Conservation (phyloP, 306 rosid species). For the Hylodesmum podocarpum region DNA sequence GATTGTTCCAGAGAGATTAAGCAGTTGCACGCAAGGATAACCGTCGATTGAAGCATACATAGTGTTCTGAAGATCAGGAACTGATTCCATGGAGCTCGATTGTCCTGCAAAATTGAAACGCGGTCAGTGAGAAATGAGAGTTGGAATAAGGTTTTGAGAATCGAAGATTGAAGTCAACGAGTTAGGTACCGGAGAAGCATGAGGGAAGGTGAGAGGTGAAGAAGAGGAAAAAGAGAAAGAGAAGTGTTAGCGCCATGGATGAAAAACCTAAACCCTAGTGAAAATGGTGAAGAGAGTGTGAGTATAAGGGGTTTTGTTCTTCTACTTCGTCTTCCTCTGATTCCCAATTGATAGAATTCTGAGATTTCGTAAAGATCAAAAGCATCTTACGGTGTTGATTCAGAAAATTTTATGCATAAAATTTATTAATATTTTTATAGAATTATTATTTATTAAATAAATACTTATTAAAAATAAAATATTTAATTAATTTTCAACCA, state of each 20-base stretch:
- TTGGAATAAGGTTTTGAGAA: background rate
- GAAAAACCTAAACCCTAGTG: constrained; percentile 47
- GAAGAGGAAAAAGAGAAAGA: constrained; percentile 37
- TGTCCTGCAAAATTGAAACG: constrained; percentile 34
- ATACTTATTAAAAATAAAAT: too few relatives aligned
- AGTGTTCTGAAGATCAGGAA: constrained; percentile 89
- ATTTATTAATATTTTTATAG: too few relatives aligned
- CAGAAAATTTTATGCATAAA: too few relatives aligned
- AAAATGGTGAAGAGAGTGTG: background rate
- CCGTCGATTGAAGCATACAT: constrained; percentile 74
- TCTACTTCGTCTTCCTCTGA: constrained; percentile 4
- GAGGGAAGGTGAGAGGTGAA: constrained; percentile 39
- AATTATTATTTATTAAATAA: too few relatives aligned
- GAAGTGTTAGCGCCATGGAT: constrained; percentile 51
- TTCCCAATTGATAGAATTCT: background rate
- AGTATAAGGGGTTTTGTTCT: background rate
- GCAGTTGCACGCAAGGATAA: constrained; percentile 76
- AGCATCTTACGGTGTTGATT: background rate
- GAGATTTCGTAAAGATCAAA: constrained; percentile 12
- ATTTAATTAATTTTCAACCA: too few relatives aligned
- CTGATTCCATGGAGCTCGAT: constrained; percentile 70
- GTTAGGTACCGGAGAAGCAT: constrained; percentile 61
- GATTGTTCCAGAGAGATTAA: constrained; percentile 76
- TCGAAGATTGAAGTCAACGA: background rate
- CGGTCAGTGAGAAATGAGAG: constrained; percentile 11